phyloP scores from a whole-genome alignment of 2,329 filamentous ascomycete species.

The Leptodontidium sp. region DNA sequence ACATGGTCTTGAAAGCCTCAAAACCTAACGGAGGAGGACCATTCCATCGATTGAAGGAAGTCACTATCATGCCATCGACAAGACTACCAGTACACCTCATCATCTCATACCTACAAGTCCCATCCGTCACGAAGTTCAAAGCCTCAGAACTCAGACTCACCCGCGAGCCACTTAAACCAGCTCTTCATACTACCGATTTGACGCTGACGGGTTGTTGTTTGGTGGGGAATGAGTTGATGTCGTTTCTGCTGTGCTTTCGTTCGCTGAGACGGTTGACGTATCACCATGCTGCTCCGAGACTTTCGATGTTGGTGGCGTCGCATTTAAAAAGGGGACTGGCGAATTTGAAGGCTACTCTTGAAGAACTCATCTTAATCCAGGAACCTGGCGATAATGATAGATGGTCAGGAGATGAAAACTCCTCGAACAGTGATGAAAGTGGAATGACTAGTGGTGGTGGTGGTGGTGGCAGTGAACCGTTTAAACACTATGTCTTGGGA shows the following conservation, averaged over 20 bases:
- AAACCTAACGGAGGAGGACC: background rate
- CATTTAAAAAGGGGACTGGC: background rate
- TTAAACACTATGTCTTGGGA: background rate
- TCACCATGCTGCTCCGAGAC: background rate
- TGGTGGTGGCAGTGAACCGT: background rate
- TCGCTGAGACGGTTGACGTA: background rate
- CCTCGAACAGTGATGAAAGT: background rate
- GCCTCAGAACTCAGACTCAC: background rate
- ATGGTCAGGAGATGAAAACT: background rate
- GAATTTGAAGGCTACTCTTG: background rate
- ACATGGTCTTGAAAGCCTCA: background rate
- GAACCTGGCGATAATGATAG: background rate
- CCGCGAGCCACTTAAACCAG: background rate
- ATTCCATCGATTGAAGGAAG: background rate
- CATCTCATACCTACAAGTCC: constrained; percentile 6
- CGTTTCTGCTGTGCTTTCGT: constrained; percentile 1
- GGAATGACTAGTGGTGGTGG: background rate
- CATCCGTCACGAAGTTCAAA: constrained; percentile 2
- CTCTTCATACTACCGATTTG: background rate
- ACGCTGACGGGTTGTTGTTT: background rate
- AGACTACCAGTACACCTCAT: background rate
- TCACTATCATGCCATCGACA: background rate
- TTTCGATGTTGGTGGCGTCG: background rate
- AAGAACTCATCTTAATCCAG: background rate
- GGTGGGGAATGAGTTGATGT: background rate